Evolutionary conservation across 2,329 filamentous ascomycete genomes (phyloP), one percentile per base, ranked within the genome.

Genomic region (Stylonectria norvegica): DNA sequence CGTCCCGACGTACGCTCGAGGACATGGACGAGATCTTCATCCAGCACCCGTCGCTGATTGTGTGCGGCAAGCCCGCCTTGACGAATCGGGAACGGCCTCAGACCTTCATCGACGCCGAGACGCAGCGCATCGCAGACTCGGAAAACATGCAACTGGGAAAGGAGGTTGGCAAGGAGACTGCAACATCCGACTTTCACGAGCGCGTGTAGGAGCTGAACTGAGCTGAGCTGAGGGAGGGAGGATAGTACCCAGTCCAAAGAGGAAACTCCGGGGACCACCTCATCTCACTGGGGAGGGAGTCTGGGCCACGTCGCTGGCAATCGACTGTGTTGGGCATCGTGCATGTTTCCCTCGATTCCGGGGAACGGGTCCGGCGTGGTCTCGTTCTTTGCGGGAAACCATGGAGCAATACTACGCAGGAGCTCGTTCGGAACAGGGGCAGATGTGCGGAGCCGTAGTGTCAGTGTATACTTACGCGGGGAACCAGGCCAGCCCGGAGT

Each of bases 11-110:
- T 8, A 68, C 71, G 0, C 60, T 75, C 5, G 71, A 75, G 49
- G 70, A 74, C 31, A 72, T 74, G 55, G 70, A 74, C 44, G 57
- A 68, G 40, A 67, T 68, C 28, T 69, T 67, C 43, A 58, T 59
- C 23, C 52, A 53, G 22, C 53, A 59, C 29, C 55, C 56, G 1
- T 50, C 49, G 11, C 29, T 59, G 11, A 49, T 67, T 22, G 64
- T 68, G 11, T 66, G 56, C 20, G 51, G 57, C 18, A 60, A 63
- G 36, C 43, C 48, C 4, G 51, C 52, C 12, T 47, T 67, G 35
- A 67, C 62, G 4, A 58, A 67, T 35, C 62, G 62, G n/a, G 50
- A 53, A 16, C 58, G 65, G 4, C 65, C 65, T 1, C 60, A 59
- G 36, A 47, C 43, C 1, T 62, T 66, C 18, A 51, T 64, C 15